Evolutionary conservation across 495 filamentous ascomycete genomes (phyloP), one percentile per base, ranked within the genome.

Genomic region (Usnea hakonensis): DNA sequence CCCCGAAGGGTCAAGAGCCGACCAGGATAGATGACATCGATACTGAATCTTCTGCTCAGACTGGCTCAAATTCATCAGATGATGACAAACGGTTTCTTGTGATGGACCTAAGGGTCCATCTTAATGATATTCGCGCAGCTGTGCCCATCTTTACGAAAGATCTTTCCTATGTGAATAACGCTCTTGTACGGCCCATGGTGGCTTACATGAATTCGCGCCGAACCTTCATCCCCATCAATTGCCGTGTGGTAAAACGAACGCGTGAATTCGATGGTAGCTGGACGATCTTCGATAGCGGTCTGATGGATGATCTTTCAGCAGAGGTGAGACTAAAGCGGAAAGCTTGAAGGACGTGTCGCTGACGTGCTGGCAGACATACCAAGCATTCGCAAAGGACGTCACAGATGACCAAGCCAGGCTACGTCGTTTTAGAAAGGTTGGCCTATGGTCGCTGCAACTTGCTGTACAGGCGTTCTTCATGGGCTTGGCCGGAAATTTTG

Each of bases 171-270:
- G 89, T 96, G 64, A 97, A 97, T 73, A 92, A 92, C 69, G 94
- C 94, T 4, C 83, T 98, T 9, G 87, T 97, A 44, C 84, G 94
- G 32, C 94, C 94, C 19, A 98, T 98, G 60, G 94, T 98, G n/a
- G 95, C 94, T 2, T 98, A 97, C 70, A 97, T 98, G 75, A 98
- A 98, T 73, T 90, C 90, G 36, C 85, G 88, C 70, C 86, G 85
- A 68, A 92, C 91, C 0, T 97, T 95, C 70, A 97, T 98, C 54
- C 95, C 94, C 13, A 87, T 98, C 69, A 88, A 87, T 62, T 97
- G 94, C 75, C 89, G 93, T 57, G 88, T 98, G 58, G 88, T 96
- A 64, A 98, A 98, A 75, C 83, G 82, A 3, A 80, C 83, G 13
- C 78, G 81, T 59, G 94, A 98, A 72, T 98, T 97, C 68, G 91